Base-by-base conservation (phyloP, 2,329 filamentous ascomycete genomes). In the Colletotrichum cordylinicola region DNA sequence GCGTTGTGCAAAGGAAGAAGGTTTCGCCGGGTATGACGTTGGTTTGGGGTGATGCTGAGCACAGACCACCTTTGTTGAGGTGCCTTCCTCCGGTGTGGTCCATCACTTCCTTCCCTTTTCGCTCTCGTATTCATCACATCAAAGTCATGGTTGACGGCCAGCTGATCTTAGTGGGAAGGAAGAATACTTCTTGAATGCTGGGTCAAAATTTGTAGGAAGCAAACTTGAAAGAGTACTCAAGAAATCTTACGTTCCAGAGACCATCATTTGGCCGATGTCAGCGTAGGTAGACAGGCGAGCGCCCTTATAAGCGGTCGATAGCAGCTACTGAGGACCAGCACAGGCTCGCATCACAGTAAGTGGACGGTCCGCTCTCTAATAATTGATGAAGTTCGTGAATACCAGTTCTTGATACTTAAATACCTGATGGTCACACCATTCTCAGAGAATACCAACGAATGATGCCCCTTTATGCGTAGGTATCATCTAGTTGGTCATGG, bases 1-100 rank as follows among this genome's bases (percentile, higher is more conserved):
- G 73, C 73, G 33, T 8, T 8, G 7, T 0, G 0, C 18, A 9
- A 7, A 5, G 33, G 73, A 70, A 75, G 48, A 9, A 75, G 12
- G 6, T 33, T 68, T 75, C n/a, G 18, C n/a, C 73, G 70, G 73
- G 13, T 6, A 75, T 69, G 70, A 75, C 73, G 70, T 73, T 72
- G 12, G 39, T 43, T 21, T n/a, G 21, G 15, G 24, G 27, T 55
- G 10, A 21, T 4, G 2, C 2, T 2, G 39, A n/a, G 68, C 68
- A 75, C 68, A 61, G 68, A 67, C 61, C 61, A 52, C 15, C 65
- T 4, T 39, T 67, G 31, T 58, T 4, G 0, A 35, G 9, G 8
- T 33, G 56, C 56, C 21, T 60, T 31, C 56, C 43, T 4, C 6
- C 21, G n/a, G 10, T 33, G 27, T 29, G 27, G 27, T 60, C 31